Base-by-base conservation (phyloP, 495 filamentous ascomycete species). In the Wilcoxina mikolae region DNA sequence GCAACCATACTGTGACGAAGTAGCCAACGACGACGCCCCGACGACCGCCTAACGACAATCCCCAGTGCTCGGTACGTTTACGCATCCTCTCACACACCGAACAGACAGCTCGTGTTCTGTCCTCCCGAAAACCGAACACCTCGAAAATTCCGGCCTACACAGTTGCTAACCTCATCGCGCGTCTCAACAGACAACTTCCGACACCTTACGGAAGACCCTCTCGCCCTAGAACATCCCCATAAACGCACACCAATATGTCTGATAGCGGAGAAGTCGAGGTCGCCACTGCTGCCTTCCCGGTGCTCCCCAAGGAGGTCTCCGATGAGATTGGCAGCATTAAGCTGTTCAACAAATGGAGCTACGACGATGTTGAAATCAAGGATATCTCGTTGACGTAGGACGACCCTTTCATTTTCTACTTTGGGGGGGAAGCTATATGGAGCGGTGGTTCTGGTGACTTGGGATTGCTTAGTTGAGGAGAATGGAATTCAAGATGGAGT, bases 351-450 rank as follows among this genome's bases (percentile, higher is more conserved):
- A 85, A 85, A 68, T 87, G 83, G 78, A 88, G 80, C 74, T 99
- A 96, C 75, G 93, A 95, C 72, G 90, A 96, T 81, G 93, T 99
- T 65, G 91, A 99, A 78, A 91, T 96, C 71, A 79, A 91, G 65
- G 91, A 99, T 69, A 96, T 99, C 75, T 96, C 93, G 59, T 79
- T 99, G 76, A 95, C 91, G 91, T 98, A 88, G 80, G 90, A 57
- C 61, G 26, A 51, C 63, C 67, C 53, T 49, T 57, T 45, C 39
- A 20, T 29, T 27, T 22, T 49, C 12, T 49, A 28, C 5, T 27
- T 49, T 27, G 46, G 20, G 35, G 12, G 15, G 1, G 35, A 18
- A 39, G 35, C 35, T n/a, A n/a, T n/a, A 31, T 18, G 33, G 45
- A 59, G 24, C 22, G 17, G 28, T 15, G 24, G 31, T 12, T 7